Conservation (phyloP, 2,329 filamentous ascomycete genomes). For the Dryadomyces sulphureus region DNA sequence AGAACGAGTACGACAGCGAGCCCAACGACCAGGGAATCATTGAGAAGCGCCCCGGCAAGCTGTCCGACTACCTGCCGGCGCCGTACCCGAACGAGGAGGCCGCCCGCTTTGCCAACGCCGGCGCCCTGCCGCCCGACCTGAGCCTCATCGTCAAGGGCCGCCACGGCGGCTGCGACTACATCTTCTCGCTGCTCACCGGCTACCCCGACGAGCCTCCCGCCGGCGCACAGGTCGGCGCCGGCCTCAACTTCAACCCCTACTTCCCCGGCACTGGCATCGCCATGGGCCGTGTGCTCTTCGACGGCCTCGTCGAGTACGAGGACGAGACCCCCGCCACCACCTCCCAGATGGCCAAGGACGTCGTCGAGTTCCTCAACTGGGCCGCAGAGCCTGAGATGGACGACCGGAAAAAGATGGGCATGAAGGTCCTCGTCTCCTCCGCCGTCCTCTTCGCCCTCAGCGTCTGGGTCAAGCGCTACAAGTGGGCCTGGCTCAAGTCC, state of each 20-base stretch:
- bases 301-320: slow-evolving; percentile 95
- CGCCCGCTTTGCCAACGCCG: slow-evolving; percentile 93
- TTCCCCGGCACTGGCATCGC: slow-evolving; percentile 98
- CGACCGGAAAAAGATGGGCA: slow-evolving; percentile 97
- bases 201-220: slow-evolving; percentile 95
- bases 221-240: slow-evolving; percentile 68
- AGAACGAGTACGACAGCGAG: slow-evolving; percentile 97
- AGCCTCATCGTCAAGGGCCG: slow-evolving; percentile 94
- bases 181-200: slow-evolving; percentile 91
- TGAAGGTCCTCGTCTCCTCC: slow-evolving; percentile 81
- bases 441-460: slow-evolving; percentile 70
- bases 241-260: slow-evolving; percentile 99
- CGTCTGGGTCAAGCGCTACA: slow-evolving; percentile 99
- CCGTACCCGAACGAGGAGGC: slow-evolving; percentile 99
- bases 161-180: slow-evolving; percentile 96
- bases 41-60: slow-evolving; percentile 95
- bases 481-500: slow-evolving; percentile 93
- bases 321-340: slow-evolving; percentile 87
- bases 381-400: slow-evolving; percentile 98
- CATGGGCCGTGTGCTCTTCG: slow-evolving; percentile 97
- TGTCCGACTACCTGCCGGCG: slow-evolving; percentile 87
- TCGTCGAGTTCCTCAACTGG: slow-evolving; percentile 98
- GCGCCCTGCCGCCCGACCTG: slow-evolving; percentile 93
- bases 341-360: slow-evolving; percentile 99
- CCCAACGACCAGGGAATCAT: slow-evolving; percentile 97